Conservation (phyloP, 495 filamentous ascomycete species). For the Aspergillus egyptiacus region DNA sequence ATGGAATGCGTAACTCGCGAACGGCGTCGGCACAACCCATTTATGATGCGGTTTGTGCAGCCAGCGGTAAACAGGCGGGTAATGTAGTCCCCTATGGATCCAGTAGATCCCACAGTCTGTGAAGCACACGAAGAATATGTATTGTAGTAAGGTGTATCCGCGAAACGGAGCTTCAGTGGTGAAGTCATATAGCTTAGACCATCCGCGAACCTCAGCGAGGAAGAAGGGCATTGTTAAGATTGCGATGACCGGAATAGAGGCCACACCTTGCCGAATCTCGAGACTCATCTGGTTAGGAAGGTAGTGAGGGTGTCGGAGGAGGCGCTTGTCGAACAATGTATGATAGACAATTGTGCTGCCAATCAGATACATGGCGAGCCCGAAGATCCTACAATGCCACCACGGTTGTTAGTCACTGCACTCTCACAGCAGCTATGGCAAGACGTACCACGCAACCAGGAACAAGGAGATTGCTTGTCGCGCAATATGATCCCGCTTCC, state of each 20-base stretch:
- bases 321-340: conserved; percentile 85
- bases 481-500: conserved; percentile 62
- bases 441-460: conserved; percentile 64
- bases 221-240: conserved; percentile 74
- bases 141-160: conserved; percentile 75
- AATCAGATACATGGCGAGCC: conserved; percentile 67
- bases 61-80: conserved; percentile 70
- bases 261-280: conserved; percentile 70
- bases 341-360: conserved; percentile 71
- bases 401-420: too few relatives aligned
- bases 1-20: conserved; percentile 87
- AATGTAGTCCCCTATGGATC: conserved; percentile 84
- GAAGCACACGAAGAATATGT: conserved; percentile 83
- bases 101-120: conserved; percentile 90
- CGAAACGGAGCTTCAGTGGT: conserved; percentile 59
- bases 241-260: conserved; percentile 71
- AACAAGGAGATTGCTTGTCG: conserved; percentile 65
- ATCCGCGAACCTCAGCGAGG: conserved; percentile 73
- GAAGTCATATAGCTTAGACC: conserved; percentile 78
- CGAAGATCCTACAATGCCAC: conserved; percentile 38
- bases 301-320: conserved; percentile 80
- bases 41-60: conserved; percentile 97
- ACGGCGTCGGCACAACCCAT: conserved; percentile 96
- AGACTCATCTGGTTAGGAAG: conserved; percentile 81
- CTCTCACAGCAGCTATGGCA: too few relatives aligned